Conservation (phyloP, 805 yeast genomes). For the Vanderwaltozyma verrucispora region DNA sequence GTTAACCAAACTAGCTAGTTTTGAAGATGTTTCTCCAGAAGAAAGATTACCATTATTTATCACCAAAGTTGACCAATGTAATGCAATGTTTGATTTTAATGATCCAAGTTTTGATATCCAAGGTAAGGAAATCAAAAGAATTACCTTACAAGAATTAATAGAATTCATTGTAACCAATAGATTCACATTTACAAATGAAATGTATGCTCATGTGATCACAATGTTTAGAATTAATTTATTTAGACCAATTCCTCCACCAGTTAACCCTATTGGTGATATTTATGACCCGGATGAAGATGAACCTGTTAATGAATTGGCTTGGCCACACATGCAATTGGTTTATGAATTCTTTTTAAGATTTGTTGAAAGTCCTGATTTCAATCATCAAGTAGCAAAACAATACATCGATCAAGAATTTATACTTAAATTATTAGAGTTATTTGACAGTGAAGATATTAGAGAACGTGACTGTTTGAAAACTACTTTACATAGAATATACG, state of each 20-base stretch:
- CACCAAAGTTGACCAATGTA: slow-evolving; percentile 89
- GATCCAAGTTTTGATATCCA: slow-evolving; percentile 88
- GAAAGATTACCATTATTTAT: slow-evolving; percentile 66
- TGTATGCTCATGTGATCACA: slow-evolving; percentile 76
- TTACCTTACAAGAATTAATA: slow-evolving; percentile 79
- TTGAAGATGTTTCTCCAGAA: slow-evolving; percentile 79
- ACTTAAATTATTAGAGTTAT: slow-evolving; percentile 68
- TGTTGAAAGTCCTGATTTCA: slow-evolving; percentile 90
- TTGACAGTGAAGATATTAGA: slow-evolving; percentile 93
- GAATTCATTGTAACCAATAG: slow-evolving; percentile 78
- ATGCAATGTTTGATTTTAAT: slow-evolving; percentile 83
- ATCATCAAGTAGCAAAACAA: slow-evolving; percentile 86
- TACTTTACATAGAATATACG: slow-evolving; percentile 90
- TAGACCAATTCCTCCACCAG: slow-evolving; percentile 97
- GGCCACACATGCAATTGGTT: slow-evolving; percentile 98
- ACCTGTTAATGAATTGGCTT: slow-evolving; percentile 89
- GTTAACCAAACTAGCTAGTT: slow-evolving; percentile 68
- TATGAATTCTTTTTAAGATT: slow-evolving; percentile 90
- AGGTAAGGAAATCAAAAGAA: slow-evolving; percentile 86
- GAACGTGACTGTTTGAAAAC: slow-evolving; percentile 94
- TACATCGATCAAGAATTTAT: slow-evolving; percentile 89
- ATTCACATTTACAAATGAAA: slow-evolving; percentile 78
- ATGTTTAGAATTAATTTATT: slow-evolving; percentile 87
- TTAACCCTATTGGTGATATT: slow-evolving; percentile 91
- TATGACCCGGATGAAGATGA: slow-evolving; percentile 99